These are phyloP conservation scores for Elsinoe necatrix DNA, from an alignment of 2,329 filamentous ascomycete species.

Conservation along the genomic window DNA sequence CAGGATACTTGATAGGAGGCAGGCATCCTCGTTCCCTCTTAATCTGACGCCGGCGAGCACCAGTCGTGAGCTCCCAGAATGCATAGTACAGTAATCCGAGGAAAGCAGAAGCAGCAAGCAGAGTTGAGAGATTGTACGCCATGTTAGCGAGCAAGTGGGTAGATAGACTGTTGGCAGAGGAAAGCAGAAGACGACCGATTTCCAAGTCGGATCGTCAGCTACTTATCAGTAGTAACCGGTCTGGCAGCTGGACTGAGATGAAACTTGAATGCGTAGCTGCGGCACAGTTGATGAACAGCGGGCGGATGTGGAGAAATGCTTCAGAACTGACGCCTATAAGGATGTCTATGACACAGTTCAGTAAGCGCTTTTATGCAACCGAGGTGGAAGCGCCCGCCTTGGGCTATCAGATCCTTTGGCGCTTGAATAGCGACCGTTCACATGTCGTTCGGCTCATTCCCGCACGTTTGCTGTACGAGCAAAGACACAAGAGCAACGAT, in stretches of 20 bases:
- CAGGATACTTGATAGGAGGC: constrained; percentile 38
- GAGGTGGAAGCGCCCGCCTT: neutral
- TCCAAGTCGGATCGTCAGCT: neutral
- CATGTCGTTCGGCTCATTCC: neutral
- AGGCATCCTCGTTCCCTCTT: constrained; percentile 41
- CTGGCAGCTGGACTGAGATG: neutral
- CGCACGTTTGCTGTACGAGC: neutral
- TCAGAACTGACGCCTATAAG: constrained; percentile 4
- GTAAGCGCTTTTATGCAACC: constrained; percentile 1
- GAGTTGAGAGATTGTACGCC: neutral
- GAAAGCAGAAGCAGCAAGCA: constrained; percentile 18
- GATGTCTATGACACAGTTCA: neutral
- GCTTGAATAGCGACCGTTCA: neutral
- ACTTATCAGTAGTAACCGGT: neutral
- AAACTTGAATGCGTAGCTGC: constrained; percentile 4
- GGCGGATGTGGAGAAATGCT: neutral
- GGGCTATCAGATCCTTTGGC: constrained; percentile 4
- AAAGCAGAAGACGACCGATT: neutral
- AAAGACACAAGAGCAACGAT: neutral
- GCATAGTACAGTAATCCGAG: constrained; percentile 30
- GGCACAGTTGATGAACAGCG: neutral
- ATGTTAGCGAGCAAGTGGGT: neutral
- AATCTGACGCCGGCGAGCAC: constrained; percentile 31
- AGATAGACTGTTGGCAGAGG: neutral
- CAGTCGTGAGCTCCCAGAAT: constrained; percentile 29